phyloP scores from a whole-genome alignment of 2,329 filamentous ascomycete genomes.

The Decorospora gaudefroyi region DNA sequence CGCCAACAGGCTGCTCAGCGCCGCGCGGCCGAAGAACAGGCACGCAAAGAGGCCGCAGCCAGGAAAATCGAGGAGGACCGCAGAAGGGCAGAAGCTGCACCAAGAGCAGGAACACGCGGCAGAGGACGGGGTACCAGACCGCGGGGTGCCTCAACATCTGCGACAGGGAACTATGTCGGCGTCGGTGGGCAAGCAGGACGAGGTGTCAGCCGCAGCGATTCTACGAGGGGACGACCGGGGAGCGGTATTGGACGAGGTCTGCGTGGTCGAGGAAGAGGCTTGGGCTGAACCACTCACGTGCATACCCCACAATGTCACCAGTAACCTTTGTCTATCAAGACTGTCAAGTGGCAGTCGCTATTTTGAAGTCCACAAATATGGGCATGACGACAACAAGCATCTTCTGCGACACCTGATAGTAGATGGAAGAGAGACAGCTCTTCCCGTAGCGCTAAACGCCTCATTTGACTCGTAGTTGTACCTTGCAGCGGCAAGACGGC shows the following conservation, averaged over 20 bases:
- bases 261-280: constrained; percentile 39
- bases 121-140: constrained; percentile 45
- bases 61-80: constrained; percentile 57
- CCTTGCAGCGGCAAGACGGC: constrained; percentile 27
- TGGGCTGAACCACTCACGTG: constrained; percentile 23
- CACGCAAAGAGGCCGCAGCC: constrained; percentile 70
- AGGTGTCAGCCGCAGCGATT: constrained; percentile 55
- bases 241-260: constrained; percentile 53
- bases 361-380: too few relatives aligned
- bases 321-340: not conserved
- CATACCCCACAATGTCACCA: not conserved
- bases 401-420: too few relatives aligned
- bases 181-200: constrained; percentile 55
- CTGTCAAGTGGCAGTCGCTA: too few relatives aligned
- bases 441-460: not conserved
- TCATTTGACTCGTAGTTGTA: constrained; percentile 12
- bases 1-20: constrained; percentile 78
- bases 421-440: too few relatives aligned
- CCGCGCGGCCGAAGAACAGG: constrained; percentile 76
- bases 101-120: constrained; percentile 48
- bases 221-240: constrained; percentile 48
- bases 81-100: constrained; percentile 63
- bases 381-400: too few relatives aligned
- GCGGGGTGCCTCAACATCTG: constrained; percentile 38
- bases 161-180: constrained; percentile 49